These are phyloP conservation scores for Raddia distichophylla DNA, from an alignment of 176 grass and related monocot species.

Conservation along the genomic window DNA sequence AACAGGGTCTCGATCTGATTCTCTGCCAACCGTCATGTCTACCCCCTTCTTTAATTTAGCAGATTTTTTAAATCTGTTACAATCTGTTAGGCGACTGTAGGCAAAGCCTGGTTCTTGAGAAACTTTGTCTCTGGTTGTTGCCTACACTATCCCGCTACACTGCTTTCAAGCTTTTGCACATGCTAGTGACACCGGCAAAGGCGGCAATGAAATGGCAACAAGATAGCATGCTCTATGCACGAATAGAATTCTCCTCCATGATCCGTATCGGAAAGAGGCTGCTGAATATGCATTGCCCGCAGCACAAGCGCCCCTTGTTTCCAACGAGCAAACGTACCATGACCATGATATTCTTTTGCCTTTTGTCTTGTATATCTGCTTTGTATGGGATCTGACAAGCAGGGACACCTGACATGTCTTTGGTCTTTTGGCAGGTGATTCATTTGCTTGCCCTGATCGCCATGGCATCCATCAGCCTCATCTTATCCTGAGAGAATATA, in stretches of 20 bases:
- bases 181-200: neutral
- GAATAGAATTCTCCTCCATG: too few species aligned
- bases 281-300: neutral
- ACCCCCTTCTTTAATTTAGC: neutral
- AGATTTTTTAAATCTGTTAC: neutral
- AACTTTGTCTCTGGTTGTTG: neutral
- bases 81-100: slow-evolving; percentile 4
- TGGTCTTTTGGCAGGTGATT: slow-evolving; percentile 53
- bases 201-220: slow-evolving; percentile 3
- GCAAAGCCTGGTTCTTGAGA: neutral
- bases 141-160: neutral
- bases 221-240: slow-evolving; percentile 11
- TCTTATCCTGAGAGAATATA: slow-evolving; percentile 62
- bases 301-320: neutral
- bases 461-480: slow-evolving; percentile 43
- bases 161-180: slow-evolving; percentile 21
- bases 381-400: slow-evolving; percentile 8
- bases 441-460: slow-evolving; percentile 35
- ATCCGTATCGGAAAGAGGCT: slow-evolving; percentile 8
- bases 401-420: slow-evolving; percentile 12
- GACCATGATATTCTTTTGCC: neutral
- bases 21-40: too few species aligned
- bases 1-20: too few species aligned
- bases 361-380: slow-evolving; percentile 21
- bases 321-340: neutral